Percentiles rank a stretch among this genome's conserved stretches.
phyloP scores from a whole-genome alignment of 768 basidiomycete genomes.

The Tulasnella sp. region DNA sequence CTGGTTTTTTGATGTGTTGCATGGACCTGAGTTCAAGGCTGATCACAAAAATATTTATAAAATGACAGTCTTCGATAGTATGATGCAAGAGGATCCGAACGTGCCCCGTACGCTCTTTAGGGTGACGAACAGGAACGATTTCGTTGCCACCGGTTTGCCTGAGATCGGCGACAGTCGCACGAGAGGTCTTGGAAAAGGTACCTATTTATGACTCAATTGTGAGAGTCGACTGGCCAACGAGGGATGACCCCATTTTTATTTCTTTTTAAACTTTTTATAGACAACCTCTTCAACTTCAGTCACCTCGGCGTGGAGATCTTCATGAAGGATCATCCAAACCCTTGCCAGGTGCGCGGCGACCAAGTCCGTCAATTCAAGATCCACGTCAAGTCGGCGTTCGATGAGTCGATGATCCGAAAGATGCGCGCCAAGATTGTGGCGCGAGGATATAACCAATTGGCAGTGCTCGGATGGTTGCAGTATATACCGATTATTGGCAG shows the following conservation, averaged over 20 bases:
- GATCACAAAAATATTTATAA: too few relatives aligned
- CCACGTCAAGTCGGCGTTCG: constrained; percentile 1
- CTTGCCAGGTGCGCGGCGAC: neutral
- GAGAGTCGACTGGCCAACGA: too few relatives aligned
- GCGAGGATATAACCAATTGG: neutral
- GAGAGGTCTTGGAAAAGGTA: neutral
- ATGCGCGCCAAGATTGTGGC: neutral
- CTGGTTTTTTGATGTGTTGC: neutral
- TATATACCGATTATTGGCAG: constrained; percentile 16
- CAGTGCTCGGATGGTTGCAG: neutral
- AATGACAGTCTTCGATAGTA: neutral
- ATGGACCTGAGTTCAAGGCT: too few relatives aligned
- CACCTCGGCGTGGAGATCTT: neutral
- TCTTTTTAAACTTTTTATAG: too few relatives aligned
- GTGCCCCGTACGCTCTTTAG: constrained; percentile 17
- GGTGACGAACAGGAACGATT: constrained; percentile 14
- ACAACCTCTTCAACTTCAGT: constrained; percentile 12
- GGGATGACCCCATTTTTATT: neutral
- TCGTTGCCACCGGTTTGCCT: constrained; percentile 20
- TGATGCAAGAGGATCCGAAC: neutral
- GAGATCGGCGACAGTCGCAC: constrained; percentile 16
- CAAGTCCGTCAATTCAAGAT: neutral
- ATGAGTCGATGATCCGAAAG: neutral
- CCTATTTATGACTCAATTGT: too few relatives aligned
- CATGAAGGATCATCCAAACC: neutral